Evolutionary conservation across 2,329 filamentous ascomycete species (phyloP), one percentile per base, ranked within the genome.

Genomic region (Colletotrichum lupini): DNA sequence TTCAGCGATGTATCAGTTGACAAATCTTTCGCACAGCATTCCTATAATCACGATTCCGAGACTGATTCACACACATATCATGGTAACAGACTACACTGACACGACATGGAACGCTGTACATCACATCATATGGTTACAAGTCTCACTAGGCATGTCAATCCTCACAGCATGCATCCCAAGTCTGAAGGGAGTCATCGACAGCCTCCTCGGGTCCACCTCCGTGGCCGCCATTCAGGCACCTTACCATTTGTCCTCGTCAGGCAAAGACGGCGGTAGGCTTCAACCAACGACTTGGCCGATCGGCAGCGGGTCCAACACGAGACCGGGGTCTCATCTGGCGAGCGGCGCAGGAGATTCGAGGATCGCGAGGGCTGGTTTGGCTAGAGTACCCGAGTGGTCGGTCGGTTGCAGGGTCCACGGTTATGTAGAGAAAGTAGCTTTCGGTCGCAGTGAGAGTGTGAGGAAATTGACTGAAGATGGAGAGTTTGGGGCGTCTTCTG

Each of bases 131-230:
- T 67, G 64, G 64, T 2, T 58, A 8, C 53, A 67, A n/a, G 35
- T 35, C 35, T 46, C 64, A 12, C 64, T 67, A 16, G 64, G 64
- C 19, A 24, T 67, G 19, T 67, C 64, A 1, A 55, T 67, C 4
- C 53, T 67, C 46, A 67, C 64, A 30, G 64, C 64, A 8, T 67
- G 64, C 32, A 32, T 67, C 4, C 64, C 64, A 16, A 67, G 64
- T 28, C 52, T 67, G 16, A 67, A 67, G 32, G 55, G 64, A 22
- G 64, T 59, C 53, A 52, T 67, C 16, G 64, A 67, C 24, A 67
- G 64, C 24, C 53, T 67, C 35, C 37, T 67, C 22, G 64, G 64
- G 16, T 49, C 64, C 0, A 67, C 35, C 7, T 57, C 53, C 26
- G 53, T 67, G 16, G 26, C 64, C 16, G 37, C 64, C 11, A 67